Conservation (phyloP, 225 moss, liverwort and hornwort species). For the Rhytidiadelphus loreus region DNA sequence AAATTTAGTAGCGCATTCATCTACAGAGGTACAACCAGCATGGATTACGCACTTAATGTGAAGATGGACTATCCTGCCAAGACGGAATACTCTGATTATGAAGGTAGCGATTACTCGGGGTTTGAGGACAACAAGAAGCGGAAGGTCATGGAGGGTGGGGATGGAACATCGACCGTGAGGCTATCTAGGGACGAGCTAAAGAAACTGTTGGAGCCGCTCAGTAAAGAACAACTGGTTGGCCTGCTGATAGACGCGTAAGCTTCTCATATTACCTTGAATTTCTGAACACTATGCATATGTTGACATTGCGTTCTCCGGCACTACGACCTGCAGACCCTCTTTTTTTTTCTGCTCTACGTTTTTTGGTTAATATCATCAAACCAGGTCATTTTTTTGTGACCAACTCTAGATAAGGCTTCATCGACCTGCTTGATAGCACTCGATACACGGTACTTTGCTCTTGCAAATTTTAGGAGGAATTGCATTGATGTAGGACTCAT, state of each 20-base stretch:
- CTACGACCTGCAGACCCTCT: background rate
- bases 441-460: background rate
- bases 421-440: background rate
- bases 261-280: background rate
- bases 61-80: conserved; percentile 52
- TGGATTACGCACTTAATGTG: conserved; percentile 46
- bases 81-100: conserved; percentile 49
- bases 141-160: conserved; percentile 59
- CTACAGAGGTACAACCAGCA: conserved; percentile 1
- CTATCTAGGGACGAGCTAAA: conserved; percentile 79
- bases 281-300: background rate
- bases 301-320: background rate
- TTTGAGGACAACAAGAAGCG: conserved; percentile 79
- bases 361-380: background rate
- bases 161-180: conserved; percentile 60
- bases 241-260: conserved; percentile 88
- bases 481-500: background rate
- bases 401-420: background rate
- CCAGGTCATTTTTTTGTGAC: background rate
- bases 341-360: no score
- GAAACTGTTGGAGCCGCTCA: conserved; percentile 93
- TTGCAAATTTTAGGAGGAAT: background rate
- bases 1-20: background rate
- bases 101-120: conserved; percentile 40
- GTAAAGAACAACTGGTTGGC: conserved; percentile 82